These are phyloP conservation scores for Lactifluus rugatus DNA, from an alignment of 768 basidiomycete genomes.

Conservation along the genomic window DNA sequence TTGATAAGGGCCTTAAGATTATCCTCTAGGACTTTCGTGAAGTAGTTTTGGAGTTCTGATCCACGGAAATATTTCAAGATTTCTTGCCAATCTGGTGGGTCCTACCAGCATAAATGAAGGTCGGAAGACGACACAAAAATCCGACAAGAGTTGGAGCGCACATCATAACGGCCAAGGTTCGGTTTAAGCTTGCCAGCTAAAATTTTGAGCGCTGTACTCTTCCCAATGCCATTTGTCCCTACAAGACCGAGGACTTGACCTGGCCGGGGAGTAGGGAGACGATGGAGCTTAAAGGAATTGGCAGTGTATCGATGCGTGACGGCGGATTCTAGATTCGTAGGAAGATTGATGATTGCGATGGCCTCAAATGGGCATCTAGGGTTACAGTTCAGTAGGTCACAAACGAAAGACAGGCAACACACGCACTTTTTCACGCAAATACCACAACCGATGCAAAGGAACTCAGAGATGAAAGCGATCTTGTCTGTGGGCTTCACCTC, in stretches of 20 bases:
- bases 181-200: conserved; percentile 96
- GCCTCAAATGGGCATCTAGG: conserved; percentile 96
- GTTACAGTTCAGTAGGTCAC: background rate
- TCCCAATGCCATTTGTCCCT: conserved; percentile 99
- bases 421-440: conserved; percentile 98
- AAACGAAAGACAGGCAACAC: background rate
- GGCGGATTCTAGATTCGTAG: conserved; percentile 90
- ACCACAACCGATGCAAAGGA: conserved; percentile 98
- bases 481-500: conserved; percentile 95
- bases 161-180: conserved; percentile 94
- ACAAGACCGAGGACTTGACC: conserved; percentile 98
- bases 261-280: conserved; percentile 91
- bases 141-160: conserved; percentile 29
- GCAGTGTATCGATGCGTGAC: conserved; percentile 98
- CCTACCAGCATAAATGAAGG: conserved; percentile 35
- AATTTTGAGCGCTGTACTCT: conserved; percentile 95
- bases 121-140: background rate
- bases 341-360: conserved; percentile 96
- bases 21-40: conserved; percentile 98
- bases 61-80: conserved; percentile 98
- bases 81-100: conserved; percentile 98
- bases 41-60: conserved; percentile 98
- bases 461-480: conserved; percentile 98
- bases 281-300: conserved; percentile 98
- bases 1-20: conserved; percentile 98